These are phyloP conservation scores for Breynia disticha DNA, from an alignment of 441 rosid genomes.

Conservation along the genomic window DNA sequence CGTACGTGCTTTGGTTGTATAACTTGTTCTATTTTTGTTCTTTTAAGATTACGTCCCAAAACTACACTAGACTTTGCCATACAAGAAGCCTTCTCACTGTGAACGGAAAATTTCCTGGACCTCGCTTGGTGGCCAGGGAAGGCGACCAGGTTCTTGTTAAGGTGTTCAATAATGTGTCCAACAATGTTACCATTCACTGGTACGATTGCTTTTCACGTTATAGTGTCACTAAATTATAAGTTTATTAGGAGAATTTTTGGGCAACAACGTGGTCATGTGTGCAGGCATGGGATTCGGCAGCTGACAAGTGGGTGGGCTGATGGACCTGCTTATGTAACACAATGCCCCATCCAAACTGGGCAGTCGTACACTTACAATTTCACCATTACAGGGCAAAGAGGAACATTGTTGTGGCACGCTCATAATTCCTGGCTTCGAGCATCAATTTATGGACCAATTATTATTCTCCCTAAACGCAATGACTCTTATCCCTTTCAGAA, in stretches of 20 bases:
- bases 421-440: constrained; percentile 61
- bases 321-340: constrained; percentile 62
- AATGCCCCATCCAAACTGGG: constrained; percentile 61
- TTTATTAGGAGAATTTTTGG: background rate
- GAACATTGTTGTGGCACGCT: constrained; percentile 69
- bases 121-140: constrained; percentile 36
- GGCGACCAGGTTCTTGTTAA: constrained; percentile 39
- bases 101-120: constrained; percentile 49
- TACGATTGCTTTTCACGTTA: constrained; percentile 9
- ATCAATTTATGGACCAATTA: constrained; percentile 55
- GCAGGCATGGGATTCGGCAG: constrained; percentile 62
- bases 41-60: constrained; percentile 28
- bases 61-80: constrained; percentile 36
- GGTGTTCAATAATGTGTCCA: constrained; percentile 31
- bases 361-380: constrained; percentile 54
- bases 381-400: constrained; percentile 58
- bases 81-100: constrained; percentile 38
- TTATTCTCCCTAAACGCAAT: constrained; percentile 42
- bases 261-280: background rate
- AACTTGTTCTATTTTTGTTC: background rate
- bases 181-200: constrained; percentile 48
- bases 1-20: background rate
- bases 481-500: constrained; percentile 51
- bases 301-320: constrained; percentile 61
- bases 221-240: background rate